Conservation (phyloP, 2,329 filamentous ascomycete genomes). For the Mollisiaceae sp. region DNA sequence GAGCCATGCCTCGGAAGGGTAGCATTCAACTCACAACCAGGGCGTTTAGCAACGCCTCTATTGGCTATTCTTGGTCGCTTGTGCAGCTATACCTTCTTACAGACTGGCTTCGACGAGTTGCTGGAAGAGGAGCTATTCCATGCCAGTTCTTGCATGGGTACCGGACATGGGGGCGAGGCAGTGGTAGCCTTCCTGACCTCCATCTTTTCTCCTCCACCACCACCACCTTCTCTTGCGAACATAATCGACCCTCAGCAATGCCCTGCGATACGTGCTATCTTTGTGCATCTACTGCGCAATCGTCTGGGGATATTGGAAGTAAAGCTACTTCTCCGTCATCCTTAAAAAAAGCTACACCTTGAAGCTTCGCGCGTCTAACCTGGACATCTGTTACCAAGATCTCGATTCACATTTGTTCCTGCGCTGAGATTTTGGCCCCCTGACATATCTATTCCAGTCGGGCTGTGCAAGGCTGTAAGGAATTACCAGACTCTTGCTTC, state of each 20-base stretch:
- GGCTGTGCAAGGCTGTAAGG: slow-evolving; percentile 41
- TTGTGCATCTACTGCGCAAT: slow-evolving; percentile 40
- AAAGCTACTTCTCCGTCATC: slow-evolving; percentile 31
- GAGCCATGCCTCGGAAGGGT: slow-evolving; percentile 3
- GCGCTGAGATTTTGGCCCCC: slow-evolving; percentile 37
- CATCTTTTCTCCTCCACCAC: slow-evolving; percentile 27
- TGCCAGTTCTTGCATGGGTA: slow-evolving; percentile 13
- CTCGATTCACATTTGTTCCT: slow-evolving; percentile 30
- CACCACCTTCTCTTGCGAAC: slow-evolving; percentile 25
- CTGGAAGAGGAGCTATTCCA: slow-evolving; percentile 17
- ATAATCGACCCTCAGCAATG: slow-evolving; percentile 41
- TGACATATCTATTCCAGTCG: slow-evolving; percentile 38
- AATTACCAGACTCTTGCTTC: slow-evolving; percentile 35
- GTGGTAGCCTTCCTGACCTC: slow-evolving; percentile 22
- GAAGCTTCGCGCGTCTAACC: slow-evolving; percentile 25
- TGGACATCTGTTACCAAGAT: slow-evolving; percentile 33
- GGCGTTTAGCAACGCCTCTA: background rate
- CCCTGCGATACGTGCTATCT: slow-evolving; percentile 42
- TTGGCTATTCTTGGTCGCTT: slow-evolving; percentile 20
- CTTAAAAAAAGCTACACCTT: slow-evolving; percentile 31
- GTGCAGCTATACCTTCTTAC: slow-evolving; percentile 17
- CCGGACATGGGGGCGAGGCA: slow-evolving; percentile 19
- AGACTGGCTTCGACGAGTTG: slow-evolving; percentile 17
- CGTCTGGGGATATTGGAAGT: slow-evolving; percentile 31
- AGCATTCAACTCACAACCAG: slow-evolving; percentile 1